Percentiles rank a stretch among this genome's conserved stretches.
phyloP scores from a whole-genome alignment of 2,329 filamentous ascomycete genomes.

The Aspergillus neotritici region DNA sequence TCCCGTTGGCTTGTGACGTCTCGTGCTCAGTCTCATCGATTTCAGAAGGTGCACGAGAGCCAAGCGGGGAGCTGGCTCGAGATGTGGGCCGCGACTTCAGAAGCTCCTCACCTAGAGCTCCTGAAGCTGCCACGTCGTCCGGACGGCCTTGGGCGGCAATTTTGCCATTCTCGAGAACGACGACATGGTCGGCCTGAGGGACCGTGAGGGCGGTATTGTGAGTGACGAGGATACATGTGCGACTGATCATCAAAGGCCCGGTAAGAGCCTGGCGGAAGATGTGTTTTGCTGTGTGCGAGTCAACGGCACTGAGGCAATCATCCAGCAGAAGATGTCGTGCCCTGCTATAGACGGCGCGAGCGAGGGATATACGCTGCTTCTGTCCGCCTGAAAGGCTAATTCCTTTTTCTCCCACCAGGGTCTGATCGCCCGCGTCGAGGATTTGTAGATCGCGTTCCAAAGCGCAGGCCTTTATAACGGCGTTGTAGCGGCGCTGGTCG shows the following conservation, averaged over 20 bases:
- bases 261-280: slow-evolving; percentile 92
- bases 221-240: slow-evolving; percentile 92
- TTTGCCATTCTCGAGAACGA: slow-evolving; percentile 82
- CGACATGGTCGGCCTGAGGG: slow-evolving; percentile 71
- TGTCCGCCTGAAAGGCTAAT: slow-evolving; percentile 95
- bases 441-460: slow-evolving; percentile 88
- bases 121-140: slow-evolving; percentile 74
- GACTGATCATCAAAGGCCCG: slow-evolving; percentile 78
- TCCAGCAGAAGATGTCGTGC: slow-evolving; percentile 86
- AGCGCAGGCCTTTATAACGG: slow-evolving; percentile 86
- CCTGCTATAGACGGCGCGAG: slow-evolving; percentile 94
- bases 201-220: slow-evolving; percentile 90
- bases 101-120: slow-evolving; percentile 80
- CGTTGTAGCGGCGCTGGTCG: slow-evolving; percentile 75
- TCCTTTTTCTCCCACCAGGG: slow-evolving; percentile 92
- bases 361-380: slow-evolving; percentile 93
- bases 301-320: slow-evolving; percentile 92
- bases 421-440: slow-evolving; percentile 85
- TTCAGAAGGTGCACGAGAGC: slow-evolving; percentile 73
- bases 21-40: slow-evolving; percentile 60
- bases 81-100: slow-evolving; percentile 69
- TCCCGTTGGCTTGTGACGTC: slow-evolving; percentile 46
- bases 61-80: slow-evolving; percentile 61
- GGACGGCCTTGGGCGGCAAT: slow-evolving; percentile 71
- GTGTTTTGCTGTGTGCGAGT: slow-evolving; percentile 96